These are phyloP conservation scores for Lanmaoa rubissima DNA, from an alignment of 768 basidiomycete species.

Conservation along the genomic window DNA sequence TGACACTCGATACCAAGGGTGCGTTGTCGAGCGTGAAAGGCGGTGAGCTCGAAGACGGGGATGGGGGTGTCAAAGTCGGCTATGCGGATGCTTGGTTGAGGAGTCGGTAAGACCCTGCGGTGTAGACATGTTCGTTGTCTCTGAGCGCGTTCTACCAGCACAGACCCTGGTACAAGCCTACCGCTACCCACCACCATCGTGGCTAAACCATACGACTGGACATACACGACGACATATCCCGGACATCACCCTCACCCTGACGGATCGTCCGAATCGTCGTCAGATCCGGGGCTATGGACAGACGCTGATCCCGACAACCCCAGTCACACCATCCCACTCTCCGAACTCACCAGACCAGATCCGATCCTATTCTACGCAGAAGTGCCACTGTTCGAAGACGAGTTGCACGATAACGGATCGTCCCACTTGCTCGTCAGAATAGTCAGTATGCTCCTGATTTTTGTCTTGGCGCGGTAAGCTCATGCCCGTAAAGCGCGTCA, in stretches of 20 bases:
- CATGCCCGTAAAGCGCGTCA: conserved; percentile 69
- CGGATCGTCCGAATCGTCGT: conserved; percentile 17
- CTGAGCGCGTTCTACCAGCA: conserved; percentile 45
- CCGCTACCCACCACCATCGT: conserved; percentile 69
- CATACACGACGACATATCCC: conserved; percentile 86
- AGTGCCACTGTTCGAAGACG: conserved; percentile 92
- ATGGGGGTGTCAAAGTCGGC: conserved; percentile 91
- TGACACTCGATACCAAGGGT: conserved; percentile 62
- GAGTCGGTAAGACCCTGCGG: conserved; percentile 56
- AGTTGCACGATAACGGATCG: conserved; percentile 94
- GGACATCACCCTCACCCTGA: conserved; percentile 46
- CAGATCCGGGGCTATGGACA: conserved; percentile 42
- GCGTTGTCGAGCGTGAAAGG: conserved; percentile 74
- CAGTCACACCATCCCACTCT: conserved; percentile 72
- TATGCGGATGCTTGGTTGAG: conserved; percentile 94
- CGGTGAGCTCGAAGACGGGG: conserved; percentile 72
- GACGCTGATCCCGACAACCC: conserved; percentile 56
- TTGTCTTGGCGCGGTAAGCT: neutral
- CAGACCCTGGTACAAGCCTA: conserved; percentile 58
- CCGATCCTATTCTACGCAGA: conserved; percentile 99
- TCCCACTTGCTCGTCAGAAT: conserved; percentile 83
- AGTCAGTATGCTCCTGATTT: conserved; percentile 46
- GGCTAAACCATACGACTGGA: conserved; percentile 96
- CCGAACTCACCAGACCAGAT: conserved; percentile 83
- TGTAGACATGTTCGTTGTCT: neutral